Conservation (phyloP, 2,329 filamentous ascomycete species). For the Lachnellula willkommii region DNA sequence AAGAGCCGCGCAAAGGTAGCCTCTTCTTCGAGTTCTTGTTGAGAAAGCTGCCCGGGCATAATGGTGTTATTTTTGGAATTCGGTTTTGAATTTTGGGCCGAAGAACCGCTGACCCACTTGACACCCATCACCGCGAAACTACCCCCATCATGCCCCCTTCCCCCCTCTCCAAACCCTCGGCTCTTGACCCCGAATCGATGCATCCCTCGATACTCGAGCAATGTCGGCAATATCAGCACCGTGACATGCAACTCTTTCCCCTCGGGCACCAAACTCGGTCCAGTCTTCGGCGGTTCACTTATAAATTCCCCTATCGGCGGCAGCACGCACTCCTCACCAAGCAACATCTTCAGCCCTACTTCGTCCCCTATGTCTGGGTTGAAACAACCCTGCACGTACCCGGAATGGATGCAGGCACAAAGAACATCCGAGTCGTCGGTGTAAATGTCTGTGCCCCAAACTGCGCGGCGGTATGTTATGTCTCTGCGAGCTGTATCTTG, state of each 20-base stretch:
- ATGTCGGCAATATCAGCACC: slow-evolving; percentile 71
- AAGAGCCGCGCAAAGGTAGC: slow-evolving; percentile 10
- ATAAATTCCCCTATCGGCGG: slow-evolving; percentile 38
- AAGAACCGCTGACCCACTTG: slow-evolving; percentile 72
- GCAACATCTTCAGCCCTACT: slow-evolving; percentile 68
- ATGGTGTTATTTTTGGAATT: slow-evolving; percentile 31
- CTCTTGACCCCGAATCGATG: slow-evolving; percentile 78
- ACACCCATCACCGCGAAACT: slow-evolving; percentile 81
- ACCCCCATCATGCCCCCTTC: slow-evolving; percentile 47
- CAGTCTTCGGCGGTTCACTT: slow-evolving; percentile 49
- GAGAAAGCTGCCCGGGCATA: slow-evolving; percentile 13
- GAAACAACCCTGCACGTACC: slow-evolving; percentile 83
- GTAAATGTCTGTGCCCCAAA: slow-evolving; percentile 94
- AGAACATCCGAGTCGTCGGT: slow-evolving; percentile 94
- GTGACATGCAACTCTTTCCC: slow-evolving; percentile 83
- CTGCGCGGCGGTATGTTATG: slow-evolving; percentile 70
- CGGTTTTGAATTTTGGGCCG: slow-evolving; percentile 42
- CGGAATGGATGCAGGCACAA: slow-evolving; percentile 86
- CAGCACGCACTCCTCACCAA: slow-evolving; percentile 26
- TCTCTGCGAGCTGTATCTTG: slow-evolving; percentile 67
- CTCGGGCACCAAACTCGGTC: slow-evolving; percentile 58
- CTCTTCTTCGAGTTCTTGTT: slow-evolving; percentile 20
- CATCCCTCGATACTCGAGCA: slow-evolving; percentile 70
- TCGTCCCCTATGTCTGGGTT: not conserved
- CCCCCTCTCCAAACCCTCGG: slow-evolving; percentile 64